These are phyloP conservation scores for Ligustrum vulgare DNA, from an alignment of 257 asterid genomes.

Conservation along the genomic window DNA sequence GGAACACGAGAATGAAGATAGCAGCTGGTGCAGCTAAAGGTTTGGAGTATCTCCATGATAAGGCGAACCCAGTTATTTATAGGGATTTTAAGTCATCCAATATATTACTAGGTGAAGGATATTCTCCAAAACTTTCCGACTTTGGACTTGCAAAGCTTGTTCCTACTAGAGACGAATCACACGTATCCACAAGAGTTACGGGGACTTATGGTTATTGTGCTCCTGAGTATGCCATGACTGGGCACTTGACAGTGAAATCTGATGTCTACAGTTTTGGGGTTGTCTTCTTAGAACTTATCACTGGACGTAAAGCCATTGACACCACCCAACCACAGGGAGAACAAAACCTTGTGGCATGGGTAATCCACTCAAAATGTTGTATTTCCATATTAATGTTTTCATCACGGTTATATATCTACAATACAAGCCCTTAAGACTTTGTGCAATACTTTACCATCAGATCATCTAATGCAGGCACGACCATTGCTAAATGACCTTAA, in stretches of 20 bases:
- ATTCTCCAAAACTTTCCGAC: conserved; percentile 54
- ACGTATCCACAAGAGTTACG: conserved; percentile 64
- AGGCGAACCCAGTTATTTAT: conserved; percentile 59
- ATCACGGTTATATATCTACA: background rate
- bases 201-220: conserved; percentile 68
- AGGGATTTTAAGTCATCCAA: conserved; percentile 62
- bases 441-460: background rate
- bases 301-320: conserved; percentile 60
- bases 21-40: conserved; percentile 70
- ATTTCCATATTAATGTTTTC: background rate
- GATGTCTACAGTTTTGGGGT: conserved; percentile 65
- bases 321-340: conserved; percentile 50
- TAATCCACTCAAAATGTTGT: conserved; percentile 10
- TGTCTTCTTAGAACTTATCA: conserved; percentile 56
- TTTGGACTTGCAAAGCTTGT: conserved; percentile 64
- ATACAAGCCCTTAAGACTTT: background rate
- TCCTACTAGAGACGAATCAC: conserved; percentile 61
- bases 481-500: conserved; percentile 55
- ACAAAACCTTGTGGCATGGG: conserved; percentile 57
- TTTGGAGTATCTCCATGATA: conserved; percentile 58
- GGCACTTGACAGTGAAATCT: conserved; percentile 57
- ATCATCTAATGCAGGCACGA: conserved; percentile 43
- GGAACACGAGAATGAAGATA: conserved; percentile 61
- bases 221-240: conserved; percentile 65
- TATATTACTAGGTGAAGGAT: conserved; percentile 52